Evolutionary conservation across 179 eudicot genomes (phyloP).

Genomic region (Spinacia oleracea): DNA sequence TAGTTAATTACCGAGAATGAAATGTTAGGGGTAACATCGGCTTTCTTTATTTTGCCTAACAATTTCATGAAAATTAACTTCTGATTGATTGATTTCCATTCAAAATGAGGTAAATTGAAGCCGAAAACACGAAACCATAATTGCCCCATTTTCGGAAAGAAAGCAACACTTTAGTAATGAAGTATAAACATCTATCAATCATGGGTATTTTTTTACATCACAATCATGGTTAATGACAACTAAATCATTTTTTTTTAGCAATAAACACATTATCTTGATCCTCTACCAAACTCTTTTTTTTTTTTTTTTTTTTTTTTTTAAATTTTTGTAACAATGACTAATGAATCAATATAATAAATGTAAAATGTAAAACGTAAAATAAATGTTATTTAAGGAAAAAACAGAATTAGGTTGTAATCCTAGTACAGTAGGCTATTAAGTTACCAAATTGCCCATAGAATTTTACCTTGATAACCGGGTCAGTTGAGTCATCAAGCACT

Average conservation of each 20-base stretch:
- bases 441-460: not conserved
- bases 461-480: slow-evolving; percentile 62
- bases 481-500: slow-evolving; percentile 85
- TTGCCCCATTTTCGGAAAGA: not conserved
- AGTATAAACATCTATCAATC: not conserved
- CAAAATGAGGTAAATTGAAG: not conserved
- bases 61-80: not conserved
- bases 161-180: not conserved
- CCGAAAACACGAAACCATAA: not conserved
- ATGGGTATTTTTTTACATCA: no score
- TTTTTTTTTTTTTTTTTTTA: not conserved
- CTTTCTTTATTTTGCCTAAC: not conserved
- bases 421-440: slow-evolving; percentile 6
- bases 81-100: no score
- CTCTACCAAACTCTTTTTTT: not conserved
- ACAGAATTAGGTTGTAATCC: slow-evolving; percentile 5
- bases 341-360: slow-evolving; percentile 3
- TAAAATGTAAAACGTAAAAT: not conserved
- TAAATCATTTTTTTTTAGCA: not conserved
- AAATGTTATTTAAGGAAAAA: not conserved
- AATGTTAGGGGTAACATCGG: not conserved
- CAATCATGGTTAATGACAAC: slow-evolving; percentile 5
- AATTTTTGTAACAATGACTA: not conserved
- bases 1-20: not conserved
- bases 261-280: not conserved